Evolutionary conservation across 1,284 basidiomycete genomes (phyloP).

Genomic region (Irpex lacteus): DNA sequence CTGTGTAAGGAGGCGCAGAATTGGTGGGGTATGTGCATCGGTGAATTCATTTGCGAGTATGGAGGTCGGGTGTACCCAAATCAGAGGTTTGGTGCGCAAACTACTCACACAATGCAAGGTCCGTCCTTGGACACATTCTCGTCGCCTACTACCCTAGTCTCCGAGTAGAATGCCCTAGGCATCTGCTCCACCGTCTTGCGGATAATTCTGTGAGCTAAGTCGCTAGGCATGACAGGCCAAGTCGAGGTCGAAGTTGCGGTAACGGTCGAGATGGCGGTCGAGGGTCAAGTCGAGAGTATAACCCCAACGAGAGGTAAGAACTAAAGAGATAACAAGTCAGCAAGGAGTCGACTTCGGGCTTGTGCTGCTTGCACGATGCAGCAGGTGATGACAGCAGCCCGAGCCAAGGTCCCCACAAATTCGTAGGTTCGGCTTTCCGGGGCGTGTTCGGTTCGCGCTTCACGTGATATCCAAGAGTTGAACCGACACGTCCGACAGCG

Average conservation of each 20-base stretch:
- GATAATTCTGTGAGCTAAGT: slow-evolving; percentile 57
- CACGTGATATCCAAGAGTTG: not conserved
- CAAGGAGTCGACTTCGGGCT: not conserved
- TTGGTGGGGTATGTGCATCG: not conserved
- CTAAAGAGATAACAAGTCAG: not conserved
- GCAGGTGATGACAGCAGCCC: not conserved
- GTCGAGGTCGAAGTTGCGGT: not conserved
- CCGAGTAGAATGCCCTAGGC: slow-evolving; percentile 82
- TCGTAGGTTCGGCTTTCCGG: not conserved
- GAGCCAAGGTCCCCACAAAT: slow-evolving; percentile 3
- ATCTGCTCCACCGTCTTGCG: slow-evolving; percentile 71
- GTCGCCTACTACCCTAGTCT: slow-evolving; percentile 78
- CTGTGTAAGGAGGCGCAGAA: not conserved
- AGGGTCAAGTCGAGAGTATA: no score
- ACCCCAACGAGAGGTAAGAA: not conserved
- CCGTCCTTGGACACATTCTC: slow-evolving; percentile 85
- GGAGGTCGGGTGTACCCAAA: not conserved
- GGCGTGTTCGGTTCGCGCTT: not conserved
- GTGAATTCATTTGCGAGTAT: not conserved
- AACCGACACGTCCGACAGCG: not conserved
- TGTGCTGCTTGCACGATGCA: not conserved
- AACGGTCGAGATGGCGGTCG: slow-evolving; percentile 1
- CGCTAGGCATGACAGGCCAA: not conserved
- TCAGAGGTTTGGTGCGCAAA: not conserved
- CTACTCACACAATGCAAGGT: slow-evolving; percentile 82